Evolutionary conservation across 257 asterid species (phyloP), one percentile per base, ranked within the genome.

Genomic region (Ilex aquifolium): DNA sequence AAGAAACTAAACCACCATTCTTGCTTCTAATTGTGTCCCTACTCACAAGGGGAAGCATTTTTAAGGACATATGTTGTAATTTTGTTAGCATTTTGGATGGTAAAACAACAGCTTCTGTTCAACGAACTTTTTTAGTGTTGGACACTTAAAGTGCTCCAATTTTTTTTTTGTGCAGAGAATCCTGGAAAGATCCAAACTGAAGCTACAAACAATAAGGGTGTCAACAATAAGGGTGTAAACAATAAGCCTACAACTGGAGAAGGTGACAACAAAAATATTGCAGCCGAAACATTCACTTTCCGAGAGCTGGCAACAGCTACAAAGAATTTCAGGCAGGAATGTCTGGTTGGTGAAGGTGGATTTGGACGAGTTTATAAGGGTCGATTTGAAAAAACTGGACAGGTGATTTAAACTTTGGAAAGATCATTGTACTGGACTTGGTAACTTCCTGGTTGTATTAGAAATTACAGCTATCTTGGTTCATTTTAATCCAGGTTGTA

Each of bases 281-380:
- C 90, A 44, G 95, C 98, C 8, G 90, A 88, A 65, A 91, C 95
- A 0, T 91, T 91, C 82, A 86, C 96, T 15, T 91, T 78, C 59
- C 72, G 98, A 66, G 96, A 91, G 71, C 77, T 91, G 46, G 96
- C 96, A 6, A 59, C 95, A 0, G 98, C 98, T 27, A 91, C 98
- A 0, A 91, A 79, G 80, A 91, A 91, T 79, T 91, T 91, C 77
- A 51, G 96, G 62, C 87, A 79, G 69, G 95, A 88, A 69, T 83
- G 85, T 62, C 65, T 91, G 17, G 70, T 91, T 1, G 98, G 98
- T 0, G 98, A 91, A 73, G 98, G 98, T 16, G 98, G 98, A 57
- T 91, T 91, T 56, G 98, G 98, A 1, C 81, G 95, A 7, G 96
- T 91, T 50, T 91, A 91, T 31, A 88, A 76, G 71, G 98, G 96